Evolutionary conservation across 78 protist genomes (phyloP), one percentile per base, ranked within the genome.

Genomic region (Pigoraptor vietnamica): DNA sequence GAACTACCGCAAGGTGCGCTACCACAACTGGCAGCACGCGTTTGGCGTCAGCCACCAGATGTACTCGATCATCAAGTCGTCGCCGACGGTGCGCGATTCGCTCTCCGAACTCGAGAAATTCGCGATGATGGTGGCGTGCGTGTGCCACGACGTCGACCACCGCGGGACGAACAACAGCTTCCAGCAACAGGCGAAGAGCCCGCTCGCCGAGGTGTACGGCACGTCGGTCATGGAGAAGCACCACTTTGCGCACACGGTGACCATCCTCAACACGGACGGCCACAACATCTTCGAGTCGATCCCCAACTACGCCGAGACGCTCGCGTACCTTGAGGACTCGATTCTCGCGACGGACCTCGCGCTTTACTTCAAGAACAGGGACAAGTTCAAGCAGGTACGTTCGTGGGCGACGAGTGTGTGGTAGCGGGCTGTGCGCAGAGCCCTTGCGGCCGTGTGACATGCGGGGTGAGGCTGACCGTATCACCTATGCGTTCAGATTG

Each of bases 111-210:
- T 48, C 14, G 89, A 87, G 89, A 25, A 10, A 1, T 6, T 39
- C 19, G 34, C 81, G 40, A 1, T 88, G 83, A 1, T 88, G 23
- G 25, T 88, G 23, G 29, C 90, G 40, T 32, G 40, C 81, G 33
- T 48, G 81, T 39, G 90, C 79, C 90, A 88, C 82, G 90, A 88
- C 90, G 32, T 88, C 34, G 90, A 88, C 90, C 90, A 88, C 33
- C 90, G 90, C 67, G 90, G 90, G 55, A 88, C 79, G 34, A 88
- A 39, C 90, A 48, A 48, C 67, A 48, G 33, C 82, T 88, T 34
- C 90, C 79, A 40, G 19, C 14, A 34, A 2, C 32, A 1, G 36
- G 35, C 79, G 25, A 2, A 21, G 25, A 24, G 55, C 29, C 82
- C 90, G 37, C 90, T 88, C 81, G 67, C 90, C 39, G 2, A 21